Evolutionary conservation across 441 rosid genomes (phyloP).

Genomic region (Macaranga tanarius): DNA sequence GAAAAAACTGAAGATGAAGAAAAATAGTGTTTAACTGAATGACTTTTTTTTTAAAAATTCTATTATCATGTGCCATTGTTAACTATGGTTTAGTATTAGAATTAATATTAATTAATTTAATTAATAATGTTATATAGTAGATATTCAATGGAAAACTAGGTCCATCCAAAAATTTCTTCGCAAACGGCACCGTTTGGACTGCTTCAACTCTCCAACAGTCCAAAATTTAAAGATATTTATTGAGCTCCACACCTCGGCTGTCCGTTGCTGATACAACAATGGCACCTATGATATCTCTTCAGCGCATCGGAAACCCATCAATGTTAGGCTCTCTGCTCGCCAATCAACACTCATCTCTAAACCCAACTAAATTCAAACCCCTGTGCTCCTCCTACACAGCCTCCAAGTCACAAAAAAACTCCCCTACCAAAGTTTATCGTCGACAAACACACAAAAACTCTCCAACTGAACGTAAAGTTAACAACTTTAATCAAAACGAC

Average conservation of each 20-base stretch:
- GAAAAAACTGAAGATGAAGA: too few relatives aligned
- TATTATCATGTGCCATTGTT: too few relatives aligned
- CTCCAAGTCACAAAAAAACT: conserved; percentile 21
- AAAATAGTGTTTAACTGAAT: too few relatives aligned
- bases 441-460: conserved; percentile 24
- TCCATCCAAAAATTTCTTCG: too few relatives aligned
- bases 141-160: too few relatives aligned
- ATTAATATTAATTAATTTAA: too few relatives aligned
- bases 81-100: too few relatives aligned
- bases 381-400: conserved; percentile 33
- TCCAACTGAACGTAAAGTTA: conserved; percentile 15
- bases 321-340: conserved; percentile 13
- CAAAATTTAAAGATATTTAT: background rate
- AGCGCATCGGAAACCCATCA: conserved; percentile 21
- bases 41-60: too few relatives aligned
- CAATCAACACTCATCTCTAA: conserved; percentile 13
- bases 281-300: conserved; percentile 34
- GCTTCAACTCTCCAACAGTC: background rate
- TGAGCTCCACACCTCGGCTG: background rate
- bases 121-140: too few relatives aligned
- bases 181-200: background rate
- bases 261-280: conserved; percentile 6
- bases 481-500: conserved; percentile 12
- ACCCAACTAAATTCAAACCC: conserved; percentile 14
- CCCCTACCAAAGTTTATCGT: conserved; percentile 34